Evolutionary conservation across 2,329 filamentous ascomycete species (phyloP), one percentile per base, ranked within the genome.

Genomic region (Thyridium curvatum): DNA sequence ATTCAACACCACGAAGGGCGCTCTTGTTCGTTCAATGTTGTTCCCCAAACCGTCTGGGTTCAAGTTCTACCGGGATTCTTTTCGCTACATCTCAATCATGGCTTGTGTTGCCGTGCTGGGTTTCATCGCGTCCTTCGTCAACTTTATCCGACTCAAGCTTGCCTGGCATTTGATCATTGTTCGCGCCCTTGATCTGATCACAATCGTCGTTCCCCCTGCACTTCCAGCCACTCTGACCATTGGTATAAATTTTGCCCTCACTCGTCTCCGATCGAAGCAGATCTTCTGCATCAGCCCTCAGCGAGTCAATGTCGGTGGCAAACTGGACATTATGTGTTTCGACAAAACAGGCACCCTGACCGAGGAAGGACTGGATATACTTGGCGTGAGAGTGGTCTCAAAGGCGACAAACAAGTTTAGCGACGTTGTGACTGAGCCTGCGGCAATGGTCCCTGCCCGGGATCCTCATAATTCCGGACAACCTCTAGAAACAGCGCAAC

Each of bases 271-370:
- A 62, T 79, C 82, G 46, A 90, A 94, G 58, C 77, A 89, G 32
- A 96, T 98, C 30, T 98, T 95, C 56, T 98, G 93, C 55, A 98
- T 97, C 53, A 97, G 91, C 49, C 93, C 94, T 1, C 93, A 98
- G 55, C 79, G 93, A 52, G 91, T 98, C 41, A 98, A 97, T 53
- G 89, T 98, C 6, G 93, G 86, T 13, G 93, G 94, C 36, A 97
- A 97, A 61, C 68, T 98, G 4, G 93, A 98, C 55, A 79, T 97
- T 10, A 86, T 98, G 65, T 96, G 91, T 61, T 98, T 98, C 48
- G 93, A 98, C 65, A 98, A 98, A 65, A 98, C 93, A 1, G 93
- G 93, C n/a, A 98, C 93, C 0, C 68, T 98, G 39, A 98, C 93
- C 0, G 93, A 97, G 61, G 93, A 98, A 59, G 93, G 93, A 0